Evolutionary conservation across 1,284 basidiomycete genomes (phyloP), one percentile per base, ranked within the genome.

Genomic region (Fomitopsis betulina): DNA sequence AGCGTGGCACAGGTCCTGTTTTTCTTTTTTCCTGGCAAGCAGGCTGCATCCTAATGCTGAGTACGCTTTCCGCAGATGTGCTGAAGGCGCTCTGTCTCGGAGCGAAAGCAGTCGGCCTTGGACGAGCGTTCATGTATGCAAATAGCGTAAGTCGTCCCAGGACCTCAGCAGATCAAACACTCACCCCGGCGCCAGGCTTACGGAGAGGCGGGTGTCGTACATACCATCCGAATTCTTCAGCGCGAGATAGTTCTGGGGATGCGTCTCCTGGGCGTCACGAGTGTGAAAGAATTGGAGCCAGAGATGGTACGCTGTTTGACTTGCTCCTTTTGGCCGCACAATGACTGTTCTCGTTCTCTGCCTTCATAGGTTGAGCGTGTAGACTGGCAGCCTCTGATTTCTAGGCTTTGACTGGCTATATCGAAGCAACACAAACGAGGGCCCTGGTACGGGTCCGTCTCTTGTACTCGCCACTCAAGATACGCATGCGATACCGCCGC

Each of bases 71-170:
- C 32, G 9, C 60, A 80, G 94, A 96, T 71, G 87, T 96, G 8
- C 75, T 98, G 55, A 98, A 98, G 73, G 94, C 94, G 0, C 74
- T 98, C 2, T 96, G 93, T 64, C 78, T 98, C 27, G 96, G 95
- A 39, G 96, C 95, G 1, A 89, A 78, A 62, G 94, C 91, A 4
- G 94, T 96, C 6, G 95, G 96, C 1, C 76, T 98, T 25, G 95
- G 95, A 0, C 83, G 95, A 30, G 83, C 91, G 0, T 95, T 96
- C 79, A 77, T 97, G n/a, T 96, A 91, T 67, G 93, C 92, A 1
- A 93, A 96, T 75, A 91, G 90, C 67, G 89, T 90, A 71, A 67
- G 84, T 66, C 5, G 9, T 25, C 21, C 30, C 21, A 60, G 25
- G 25, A 7, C 10, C 25, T 35, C 23, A 15, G 10, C 10, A 35